A percentile compares a stretch with the other conserved stretches of the same genome.
These are phyloP conservation scores for Penicillium flavigenum DNA, from an alignment of 495 filamentous ascomycete genomes.

Conservation along the genomic window DNA sequence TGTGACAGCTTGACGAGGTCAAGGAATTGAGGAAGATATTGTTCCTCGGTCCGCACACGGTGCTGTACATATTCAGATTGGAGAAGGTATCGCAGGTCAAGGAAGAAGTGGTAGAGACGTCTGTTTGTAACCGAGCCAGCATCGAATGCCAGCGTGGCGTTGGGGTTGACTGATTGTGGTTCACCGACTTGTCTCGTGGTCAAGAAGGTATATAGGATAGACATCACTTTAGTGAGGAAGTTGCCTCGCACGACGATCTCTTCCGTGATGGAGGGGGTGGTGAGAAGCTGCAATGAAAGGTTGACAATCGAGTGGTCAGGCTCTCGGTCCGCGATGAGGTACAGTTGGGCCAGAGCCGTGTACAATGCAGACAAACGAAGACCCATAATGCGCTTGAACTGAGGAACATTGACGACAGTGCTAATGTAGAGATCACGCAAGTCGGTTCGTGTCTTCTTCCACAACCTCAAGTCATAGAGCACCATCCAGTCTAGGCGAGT, in stretches of 20 bases:
- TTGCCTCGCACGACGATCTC: slow-evolving; percentile 96
- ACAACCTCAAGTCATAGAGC: slow-evolving; percentile 91
- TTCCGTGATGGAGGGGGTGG: slow-evolving; percentile 90
- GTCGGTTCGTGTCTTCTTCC: slow-evolving; percentile 91
- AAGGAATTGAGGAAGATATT: slow-evolving; percentile 90
- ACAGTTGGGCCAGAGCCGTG: slow-evolving; percentile 87
- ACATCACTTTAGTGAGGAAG: slow-evolving; percentile 90
- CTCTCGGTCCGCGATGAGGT: slow-evolving; percentile 93
- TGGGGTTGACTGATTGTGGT: slow-evolving; percentile 79
- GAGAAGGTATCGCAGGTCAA: slow-evolving; percentile 86
- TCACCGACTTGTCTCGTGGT: slow-evolving; percentile 94
- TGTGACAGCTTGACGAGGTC: slow-evolving; percentile 94
- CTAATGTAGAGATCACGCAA: slow-evolving; percentile 93
- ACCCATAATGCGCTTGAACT: slow-evolving; percentile 95
- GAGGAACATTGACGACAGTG: slow-evolving; percentile 88
- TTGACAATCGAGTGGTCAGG: slow-evolving; percentile 99
- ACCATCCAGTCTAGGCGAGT: slow-evolving; percentile 94
- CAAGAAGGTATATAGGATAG: slow-evolving; percentile 95
- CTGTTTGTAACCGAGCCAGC: slow-evolving; percentile 90
- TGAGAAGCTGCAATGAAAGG: slow-evolving; percentile 92
- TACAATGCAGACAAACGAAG: slow-evolving; percentile 91
- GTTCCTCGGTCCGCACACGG: slow-evolving; percentile 73
- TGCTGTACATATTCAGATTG: slow-evolving; percentile 83
- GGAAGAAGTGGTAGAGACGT: slow-evolving; percentile 95
- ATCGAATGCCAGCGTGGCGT: slow-evolving; percentile 86